phyloP scores from a whole-genome alignment of 768 basidiomycete species.

The Tulasnella calospora region DNA sequence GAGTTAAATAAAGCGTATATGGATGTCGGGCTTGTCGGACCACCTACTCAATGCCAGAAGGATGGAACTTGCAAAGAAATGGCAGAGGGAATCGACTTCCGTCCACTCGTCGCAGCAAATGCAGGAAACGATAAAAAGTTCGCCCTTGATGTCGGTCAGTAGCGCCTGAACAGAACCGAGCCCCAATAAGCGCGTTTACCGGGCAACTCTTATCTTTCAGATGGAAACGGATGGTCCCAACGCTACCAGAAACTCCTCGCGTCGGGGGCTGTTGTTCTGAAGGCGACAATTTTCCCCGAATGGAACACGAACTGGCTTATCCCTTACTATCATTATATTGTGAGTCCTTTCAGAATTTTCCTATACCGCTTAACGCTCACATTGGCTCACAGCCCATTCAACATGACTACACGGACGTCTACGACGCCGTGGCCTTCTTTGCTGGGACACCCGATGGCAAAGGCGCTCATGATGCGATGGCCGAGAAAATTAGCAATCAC shows the following conservation, averaged over 20 bases:
- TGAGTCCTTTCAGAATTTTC: slow-evolving; percentile 29
- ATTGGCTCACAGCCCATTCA: slow-evolving; percentile 47
- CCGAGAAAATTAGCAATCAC: slow-evolving; percentile 50
- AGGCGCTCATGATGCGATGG: slow-evolving; percentile 56
- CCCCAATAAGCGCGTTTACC: neutral
- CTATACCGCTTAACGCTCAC: neutral
- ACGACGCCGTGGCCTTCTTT: slow-evolving; percentile 71
- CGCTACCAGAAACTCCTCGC: slow-evolving; percentile 38
- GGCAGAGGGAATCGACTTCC: slow-evolving; percentile 33
- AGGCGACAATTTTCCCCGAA: slow-evolving; percentile 48
- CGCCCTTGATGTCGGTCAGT: slow-evolving; percentile 34
- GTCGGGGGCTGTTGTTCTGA: slow-evolving; percentile 34
- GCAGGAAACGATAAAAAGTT: slow-evolving; percentile 33
- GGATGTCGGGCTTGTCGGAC: slow-evolving; percentile 35
- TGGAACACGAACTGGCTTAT: slow-evolving; percentile 44
- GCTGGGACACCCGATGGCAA: slow-evolving; percentile 55
- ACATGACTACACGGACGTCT: slow-evolving; percentile 59
- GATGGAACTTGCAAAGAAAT: slow-evolving; percentile 38
- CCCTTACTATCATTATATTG: slow-evolving; percentile 40
- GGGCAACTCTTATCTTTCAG: slow-evolving; percentile 19
- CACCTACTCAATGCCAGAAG: slow-evolving; percentile 35
- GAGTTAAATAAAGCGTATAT: slow-evolving; percentile 33
- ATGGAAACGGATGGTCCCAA: slow-evolving; percentile 40
- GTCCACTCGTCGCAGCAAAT: neutral
- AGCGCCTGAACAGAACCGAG: neutral